Percentiles rank a stretch among this genome's conserved stretches.
These are phyloP conservation scores for Beauveria medogensis DNA, from an alignment of 2,329 filamentous ascomycete species.

Conservation along the genomic window DNA sequence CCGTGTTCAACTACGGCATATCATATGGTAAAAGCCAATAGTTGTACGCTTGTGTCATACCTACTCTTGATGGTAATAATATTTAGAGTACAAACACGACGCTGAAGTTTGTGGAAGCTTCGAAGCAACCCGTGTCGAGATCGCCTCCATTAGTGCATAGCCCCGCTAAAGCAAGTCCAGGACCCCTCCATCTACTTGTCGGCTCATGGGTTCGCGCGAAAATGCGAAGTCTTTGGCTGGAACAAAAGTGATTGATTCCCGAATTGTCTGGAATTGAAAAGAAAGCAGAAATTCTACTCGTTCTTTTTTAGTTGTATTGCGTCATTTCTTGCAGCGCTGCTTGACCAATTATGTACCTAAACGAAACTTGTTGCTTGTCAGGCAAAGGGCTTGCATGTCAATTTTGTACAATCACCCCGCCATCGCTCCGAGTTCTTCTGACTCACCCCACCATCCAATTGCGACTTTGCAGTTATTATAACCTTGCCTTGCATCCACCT, in stretches of 20 bases:
- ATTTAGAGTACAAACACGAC: not conserved
- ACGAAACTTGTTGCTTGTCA: not conserved
- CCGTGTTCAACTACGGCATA: not conserved
- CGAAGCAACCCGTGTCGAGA: not conserved
- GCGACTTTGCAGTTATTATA: constrained; percentile 6
- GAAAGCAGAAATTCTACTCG: not conserved
- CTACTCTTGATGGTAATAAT: not conserved
- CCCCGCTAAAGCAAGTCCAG: not conserved
- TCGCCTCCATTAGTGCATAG: constrained; percentile 4
- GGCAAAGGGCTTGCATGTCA: constrained; percentile 1
- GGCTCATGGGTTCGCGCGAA: not conserved
- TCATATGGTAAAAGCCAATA: not conserved
- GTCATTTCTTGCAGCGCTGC: not conserved
- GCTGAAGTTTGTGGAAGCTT: constrained; percentile 11
- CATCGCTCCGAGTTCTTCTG: constrained; percentile 9
- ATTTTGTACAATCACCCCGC: constrained; percentile 9
- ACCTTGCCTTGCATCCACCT: not conserved
- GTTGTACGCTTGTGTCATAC: not conserved
- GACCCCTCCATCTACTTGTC: not conserved
- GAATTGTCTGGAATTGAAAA: not conserved
- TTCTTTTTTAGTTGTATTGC: too few relatives aligned
- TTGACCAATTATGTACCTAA: constrained; percentile 10
- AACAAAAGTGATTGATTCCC: too few relatives aligned
- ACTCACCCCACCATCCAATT: constrained; percentile 10
- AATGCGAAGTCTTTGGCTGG: too few relatives aligned